Base-by-base conservation (phyloP, 148 eudicot genomes). In the Fallopia convolvulus region DNA sequence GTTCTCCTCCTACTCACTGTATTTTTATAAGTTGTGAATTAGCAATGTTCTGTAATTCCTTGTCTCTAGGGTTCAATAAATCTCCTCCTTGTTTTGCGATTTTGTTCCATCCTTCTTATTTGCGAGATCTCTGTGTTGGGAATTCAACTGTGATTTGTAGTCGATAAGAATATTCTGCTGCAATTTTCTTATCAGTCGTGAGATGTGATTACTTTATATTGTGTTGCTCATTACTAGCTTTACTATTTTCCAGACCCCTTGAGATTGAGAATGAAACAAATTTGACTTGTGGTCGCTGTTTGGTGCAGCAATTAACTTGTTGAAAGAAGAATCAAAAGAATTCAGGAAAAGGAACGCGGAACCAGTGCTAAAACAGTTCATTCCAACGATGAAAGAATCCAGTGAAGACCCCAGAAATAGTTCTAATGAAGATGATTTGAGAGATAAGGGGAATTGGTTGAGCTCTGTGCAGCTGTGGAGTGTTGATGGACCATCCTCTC, bases 401-500 rank as follows among this genome's bases (percentile, higher is more conserved):
- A 79, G 79, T 20, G 86, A 83, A 58, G 83, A 77, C 36, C 82
- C 74, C 8, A 74, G 80, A 42, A 70, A 60, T 60, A 60, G 17
- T 61, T 4, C 10, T 61, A 26, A 61, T 2, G 68, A 26, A 8
- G n/a, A n/a, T n/a, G 68, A 61, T 13, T 61, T 15, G 7, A 71
- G 36, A 60, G 95, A 93, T 68, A 93, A 89, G 82, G 87, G 68
- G 86, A 83, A 86, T 76, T 91, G 98, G 98, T 72, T 91, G 98
- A 91, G 93, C 77, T 89, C 96, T 17, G 90, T 86, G 77, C 98
- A 91, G 83, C 87, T 93, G 9, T 93, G 98, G 98, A 92, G 80
- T 79, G 75, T 82, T 9, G 77, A 83, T 48, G 52, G 10, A 48
- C 52, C 14, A 48, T 48, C 13, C 14, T 11, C 10, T 7, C 49